Percentiles rank a stretch among this genome's conserved stretches.
Conservation (phyloP, 257 asterid genomes). For the Solanum lignicaule region DNA sequence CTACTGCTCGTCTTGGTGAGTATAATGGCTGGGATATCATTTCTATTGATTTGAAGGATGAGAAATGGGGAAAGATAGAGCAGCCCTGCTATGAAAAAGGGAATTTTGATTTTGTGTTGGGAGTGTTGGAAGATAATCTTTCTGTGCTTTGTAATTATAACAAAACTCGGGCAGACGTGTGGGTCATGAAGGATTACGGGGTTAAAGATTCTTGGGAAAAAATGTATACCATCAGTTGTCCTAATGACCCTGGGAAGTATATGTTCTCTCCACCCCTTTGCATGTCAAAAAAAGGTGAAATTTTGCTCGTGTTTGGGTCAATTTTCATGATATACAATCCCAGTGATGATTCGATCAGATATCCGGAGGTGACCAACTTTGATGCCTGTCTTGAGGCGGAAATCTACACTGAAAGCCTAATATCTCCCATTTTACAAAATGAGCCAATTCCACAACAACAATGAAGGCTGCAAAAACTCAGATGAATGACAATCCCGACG, state of each 20-base stretch:
- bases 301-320: conserved; percentile 24
- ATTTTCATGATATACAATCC: conserved; percentile 27
- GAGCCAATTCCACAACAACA: neutral
- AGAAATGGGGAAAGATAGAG: neutral
- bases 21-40: conserved; percentile 2
- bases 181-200: conserved; percentile 42
- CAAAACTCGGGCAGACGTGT: conserved; percentile 23
- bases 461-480: neutral
- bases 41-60: conserved; percentile 7
- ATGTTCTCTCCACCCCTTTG: conserved; percentile 12
- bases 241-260: conserved; percentile 13
- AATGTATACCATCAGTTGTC: conserved; percentile 22
- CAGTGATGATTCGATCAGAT: conserved; percentile 14
- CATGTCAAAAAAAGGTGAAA: conserved; percentile 24
- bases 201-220: conserved; percentile 35
- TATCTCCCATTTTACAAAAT: conserved; percentile 1
- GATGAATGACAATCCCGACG: neutral
- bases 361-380: conserved; percentile 9
- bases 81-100: conserved; percentile 10
- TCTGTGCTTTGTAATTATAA: conserved; percentile 26
- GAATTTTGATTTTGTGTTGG: conserved; percentile 15
- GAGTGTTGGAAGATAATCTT: conserved; percentile 24
- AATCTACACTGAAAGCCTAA: conserved; percentile 35
- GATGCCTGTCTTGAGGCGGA: conserved; percentile 6
- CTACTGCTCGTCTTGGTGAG: neutral